Evolutionary conservation across 75 land plant genomes (phyloP).

Genomic region (Selaginella moellendorffii): DNA sequence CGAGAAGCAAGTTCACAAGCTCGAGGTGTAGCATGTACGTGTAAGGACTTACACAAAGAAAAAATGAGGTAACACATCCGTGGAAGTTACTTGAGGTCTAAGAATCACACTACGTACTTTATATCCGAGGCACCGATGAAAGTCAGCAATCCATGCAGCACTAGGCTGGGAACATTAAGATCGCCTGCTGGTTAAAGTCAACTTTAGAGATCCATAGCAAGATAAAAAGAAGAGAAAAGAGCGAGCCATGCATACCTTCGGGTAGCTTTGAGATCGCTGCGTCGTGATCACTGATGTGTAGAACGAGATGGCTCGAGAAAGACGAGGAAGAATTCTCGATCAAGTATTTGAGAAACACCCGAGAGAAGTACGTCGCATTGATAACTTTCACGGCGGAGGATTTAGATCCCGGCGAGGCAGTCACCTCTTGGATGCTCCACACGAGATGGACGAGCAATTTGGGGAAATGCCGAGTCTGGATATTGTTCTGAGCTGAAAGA

Average conservation of each 20-base stretch:
- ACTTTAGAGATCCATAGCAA: not conserved
- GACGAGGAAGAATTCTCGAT: slow-evolving; percentile 47
- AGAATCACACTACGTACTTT: slow-evolving; percentile 25
- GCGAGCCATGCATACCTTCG: slow-evolving; percentile 14
- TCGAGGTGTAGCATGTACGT: slow-evolving; percentile 59
- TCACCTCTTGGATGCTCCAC: slow-evolving; percentile 50
- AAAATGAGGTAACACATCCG: not conserved
- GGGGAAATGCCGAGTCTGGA: slow-evolving; percentile 53
- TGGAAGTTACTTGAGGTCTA: slow-evolving; percentile 17
- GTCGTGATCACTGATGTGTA: slow-evolving; percentile 41
- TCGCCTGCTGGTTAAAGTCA: slow-evolving; percentile 23
- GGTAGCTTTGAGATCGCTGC: slow-evolving; percentile 15
- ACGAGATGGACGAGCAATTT: slow-evolving; percentile 59
- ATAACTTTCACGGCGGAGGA: slow-evolving; percentile 29
- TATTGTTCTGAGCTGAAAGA: slow-evolving; percentile 58
- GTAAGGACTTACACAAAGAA: slow-evolving; percentile 30
- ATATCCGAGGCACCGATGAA: slow-evolving; percentile 54
- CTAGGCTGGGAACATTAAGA: slow-evolving; percentile 31
- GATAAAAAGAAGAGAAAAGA: not conserved
- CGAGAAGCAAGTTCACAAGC: slow-evolving; percentile 55
- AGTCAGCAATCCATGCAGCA: slow-evolving; percentile 37
- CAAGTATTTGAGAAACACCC: slow-evolving; percentile 57
- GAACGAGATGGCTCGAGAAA: slow-evolving; percentile 32
- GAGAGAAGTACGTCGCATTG: slow-evolving; percentile 54
- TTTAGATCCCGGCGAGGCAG: slow-evolving; percentile 24